Percentiles rank a stretch among this genome's conserved stretches.
Conservation (phyloP, 805 yeast genomes). For the Hanseniaspora thailandica region DNA sequence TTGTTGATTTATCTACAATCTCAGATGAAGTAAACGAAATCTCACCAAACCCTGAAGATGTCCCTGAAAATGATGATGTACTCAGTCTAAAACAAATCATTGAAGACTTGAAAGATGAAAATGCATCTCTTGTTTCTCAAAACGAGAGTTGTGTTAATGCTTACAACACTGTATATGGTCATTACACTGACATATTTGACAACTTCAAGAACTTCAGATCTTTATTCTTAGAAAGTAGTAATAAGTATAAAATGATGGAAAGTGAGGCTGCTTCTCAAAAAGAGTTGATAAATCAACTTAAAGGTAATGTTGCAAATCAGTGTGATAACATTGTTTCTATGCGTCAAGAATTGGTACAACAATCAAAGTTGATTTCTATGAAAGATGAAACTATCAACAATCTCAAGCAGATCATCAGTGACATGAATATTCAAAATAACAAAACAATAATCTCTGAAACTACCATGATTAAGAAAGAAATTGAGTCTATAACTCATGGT, state of each 20-base stretch:
- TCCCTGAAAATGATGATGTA: neutral
- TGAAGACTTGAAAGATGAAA: neutral
- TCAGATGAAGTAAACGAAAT: conserved; percentile 1
- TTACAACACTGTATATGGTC: neutral
- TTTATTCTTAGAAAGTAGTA: conserved; percentile 22
- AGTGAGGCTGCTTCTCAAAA: conserved; percentile 21
- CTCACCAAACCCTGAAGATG: conserved; percentile 1
- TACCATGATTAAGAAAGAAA: neutral
- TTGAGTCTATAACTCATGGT: conserved; percentile 2
- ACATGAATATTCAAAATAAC: conserved; percentile 18
- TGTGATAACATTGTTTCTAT: neutral
- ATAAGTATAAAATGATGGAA: conserved; percentile 24
- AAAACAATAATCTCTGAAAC: conserved; percentile 18
- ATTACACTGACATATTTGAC: conserved; percentile 1
- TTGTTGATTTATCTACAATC: neutral
- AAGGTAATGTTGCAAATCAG: conserved; percentile 20
- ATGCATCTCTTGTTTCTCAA: neutral
- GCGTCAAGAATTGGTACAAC: conserved; percentile 9
- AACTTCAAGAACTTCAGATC: neutral
- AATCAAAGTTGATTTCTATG: conserved; percentile 20
- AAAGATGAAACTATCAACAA: conserved; percentile 4
- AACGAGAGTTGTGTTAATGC: neutral
- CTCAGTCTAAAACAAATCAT: neutral
- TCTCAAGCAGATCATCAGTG: neutral
- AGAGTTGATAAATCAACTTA: conserved; percentile 22